Evolutionary conservation across 2,329 filamentous ascomycete genomes (phyloP).

Genomic region (Helotiales sp.): DNA sequence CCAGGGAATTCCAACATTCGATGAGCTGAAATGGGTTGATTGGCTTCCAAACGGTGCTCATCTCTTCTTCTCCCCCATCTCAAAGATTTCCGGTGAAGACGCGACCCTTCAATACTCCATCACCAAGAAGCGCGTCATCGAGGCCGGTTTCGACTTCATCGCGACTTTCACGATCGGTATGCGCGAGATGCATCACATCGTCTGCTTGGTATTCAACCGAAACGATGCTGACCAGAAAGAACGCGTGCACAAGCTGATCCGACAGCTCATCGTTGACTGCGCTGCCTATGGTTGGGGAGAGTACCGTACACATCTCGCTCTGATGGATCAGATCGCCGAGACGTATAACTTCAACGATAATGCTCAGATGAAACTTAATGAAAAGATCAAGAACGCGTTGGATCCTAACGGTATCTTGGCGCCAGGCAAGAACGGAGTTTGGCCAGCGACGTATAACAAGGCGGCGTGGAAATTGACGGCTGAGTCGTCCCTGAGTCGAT

Average conservation of each 20-base stretch:
- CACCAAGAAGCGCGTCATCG: conserved; percentile 39
- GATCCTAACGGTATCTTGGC: conserved; percentile 48
- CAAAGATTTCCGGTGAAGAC: conserved; percentile 47
- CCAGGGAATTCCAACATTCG: conserved; percentile 30
- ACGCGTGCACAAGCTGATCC: conserved; percentile 40
- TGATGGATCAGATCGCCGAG: conserved; percentile 46
- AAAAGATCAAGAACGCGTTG: conserved; percentile 46
- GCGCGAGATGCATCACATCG: conserved; percentile 57
- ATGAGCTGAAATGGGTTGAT: conserved; percentile 44
- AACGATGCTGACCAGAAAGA: conserved; percentile 41
- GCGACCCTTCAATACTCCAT: conserved; percentile 45
- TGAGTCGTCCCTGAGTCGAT: background rate
- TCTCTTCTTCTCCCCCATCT: conserved; percentile 53
- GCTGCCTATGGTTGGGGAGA: conserved; percentile 45
- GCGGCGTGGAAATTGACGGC: conserved; percentile 10
- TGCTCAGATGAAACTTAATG: conserved; percentile 40
- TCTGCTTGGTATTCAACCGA: conserved; percentile 53
- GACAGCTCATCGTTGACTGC: conserved; percentile 41
- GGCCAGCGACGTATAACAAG: conserved; percentile 30
- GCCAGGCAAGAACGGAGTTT: conserved; percentile 46
- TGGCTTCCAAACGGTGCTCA: conserved; percentile 54
- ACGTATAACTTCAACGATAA: conserved; percentile 36
- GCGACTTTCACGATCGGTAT: conserved; percentile 48
- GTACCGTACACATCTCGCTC: conserved; percentile 46
- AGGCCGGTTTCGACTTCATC: conserved; percentile 51